Percentiles rank a stretch among this genome's conserved stretches.
These are phyloP conservation scores for Fusarium sambucinum DNA, from an alignment of 2,329 filamentous ascomycete species.

Conservation along the genomic window DNA sequence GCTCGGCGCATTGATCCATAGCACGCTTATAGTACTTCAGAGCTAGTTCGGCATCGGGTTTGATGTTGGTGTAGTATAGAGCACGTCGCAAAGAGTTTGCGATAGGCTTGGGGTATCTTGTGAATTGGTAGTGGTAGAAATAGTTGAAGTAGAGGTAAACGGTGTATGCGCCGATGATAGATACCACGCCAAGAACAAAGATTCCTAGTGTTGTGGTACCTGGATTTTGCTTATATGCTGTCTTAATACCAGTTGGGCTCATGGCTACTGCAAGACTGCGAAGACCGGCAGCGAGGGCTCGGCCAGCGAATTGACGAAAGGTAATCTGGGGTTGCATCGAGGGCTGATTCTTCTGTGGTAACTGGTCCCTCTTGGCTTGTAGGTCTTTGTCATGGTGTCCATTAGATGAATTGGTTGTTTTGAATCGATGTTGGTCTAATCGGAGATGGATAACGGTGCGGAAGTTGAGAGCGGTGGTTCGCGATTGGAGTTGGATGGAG, in stretches of 20 bases:
- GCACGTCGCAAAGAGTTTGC: conserved; percentile 84
- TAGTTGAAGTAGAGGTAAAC: conserved; percentile 64
- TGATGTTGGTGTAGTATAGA: conserved; percentile 85
- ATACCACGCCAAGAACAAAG: conserved; percentile 48
- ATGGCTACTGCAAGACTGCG: conserved; percentile 52
- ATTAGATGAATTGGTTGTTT: conserved; percentile 42
- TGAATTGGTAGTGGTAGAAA: conserved; percentile 68
- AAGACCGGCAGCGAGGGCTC: conserved; percentile 51
- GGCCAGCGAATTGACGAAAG: conserved; percentile 49
- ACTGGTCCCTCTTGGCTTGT: conserved; percentile 39
- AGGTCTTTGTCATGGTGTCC: conserved; percentile 26
- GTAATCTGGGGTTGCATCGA: conserved; percentile 47
- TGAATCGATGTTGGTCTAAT: conserved; percentile 47
- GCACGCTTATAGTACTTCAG: conserved; percentile 87
- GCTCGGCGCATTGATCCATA: conserved; percentile 76
- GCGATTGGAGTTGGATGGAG: conserved; percentile 51
- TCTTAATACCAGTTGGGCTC: conserved; percentile 53
- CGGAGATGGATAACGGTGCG: conserved; percentile 49
- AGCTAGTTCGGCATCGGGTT: conserved; percentile 79
- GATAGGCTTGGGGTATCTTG: conserved; percentile 74
- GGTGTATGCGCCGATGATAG: conserved; percentile 49
- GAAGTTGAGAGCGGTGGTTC: conserved; percentile 46
- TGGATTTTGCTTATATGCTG: conserved; percentile 53
- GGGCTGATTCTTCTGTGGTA: conserved; percentile 44
- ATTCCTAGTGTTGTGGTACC: conserved; percentile 49